These are phyloP conservation scores for Ceratocystis ficicola DNA, from an alignment of 2,329 filamentous ascomycete genomes.

Conservation along the genomic window DNA sequence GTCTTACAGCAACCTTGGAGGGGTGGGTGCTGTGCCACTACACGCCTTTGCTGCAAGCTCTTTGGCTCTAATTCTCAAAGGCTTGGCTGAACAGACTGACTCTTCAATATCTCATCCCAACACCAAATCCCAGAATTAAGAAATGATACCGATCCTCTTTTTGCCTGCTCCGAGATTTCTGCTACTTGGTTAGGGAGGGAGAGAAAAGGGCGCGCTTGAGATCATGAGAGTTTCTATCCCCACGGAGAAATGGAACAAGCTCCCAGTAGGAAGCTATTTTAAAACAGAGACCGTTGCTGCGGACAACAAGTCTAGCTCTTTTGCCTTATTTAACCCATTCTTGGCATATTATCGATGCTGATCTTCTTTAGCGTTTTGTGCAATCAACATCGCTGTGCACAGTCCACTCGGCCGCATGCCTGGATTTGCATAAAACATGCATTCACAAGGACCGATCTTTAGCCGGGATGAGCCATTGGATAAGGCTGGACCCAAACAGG, in stretches of 20 bases:
- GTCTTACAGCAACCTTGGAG: background rate
- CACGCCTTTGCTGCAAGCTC: background rate
- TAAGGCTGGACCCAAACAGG: too few relatives aligned
- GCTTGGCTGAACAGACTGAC: background rate
- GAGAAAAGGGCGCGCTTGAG: too few relatives aligned
- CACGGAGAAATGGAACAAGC: background rate
- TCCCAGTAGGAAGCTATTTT: background rate
- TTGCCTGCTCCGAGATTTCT: background rate
- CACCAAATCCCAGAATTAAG: conserved; percentile 4
- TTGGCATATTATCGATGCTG: background rate
- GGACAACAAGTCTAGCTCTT: background rate
- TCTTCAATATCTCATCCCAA: background rate
- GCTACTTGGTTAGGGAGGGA: background rate
- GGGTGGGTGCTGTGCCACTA: background rate
- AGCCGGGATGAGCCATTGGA: background rate
- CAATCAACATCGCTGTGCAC: background rate
- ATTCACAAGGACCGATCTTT: background rate
- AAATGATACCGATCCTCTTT: background rate
- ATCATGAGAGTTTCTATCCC: too few relatives aligned
- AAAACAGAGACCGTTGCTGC: background rate
- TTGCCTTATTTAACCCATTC: background rate
- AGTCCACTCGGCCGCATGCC: background rate
- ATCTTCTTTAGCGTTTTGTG: background rate
- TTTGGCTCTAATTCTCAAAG: background rate
- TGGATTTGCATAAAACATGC: background rate